Percentiles rank a stretch among this genome's conserved stretches.
phyloP scores from a whole-genome alignment of 768 basidiomycete genomes.

The Kwoniella pini region DNA sequence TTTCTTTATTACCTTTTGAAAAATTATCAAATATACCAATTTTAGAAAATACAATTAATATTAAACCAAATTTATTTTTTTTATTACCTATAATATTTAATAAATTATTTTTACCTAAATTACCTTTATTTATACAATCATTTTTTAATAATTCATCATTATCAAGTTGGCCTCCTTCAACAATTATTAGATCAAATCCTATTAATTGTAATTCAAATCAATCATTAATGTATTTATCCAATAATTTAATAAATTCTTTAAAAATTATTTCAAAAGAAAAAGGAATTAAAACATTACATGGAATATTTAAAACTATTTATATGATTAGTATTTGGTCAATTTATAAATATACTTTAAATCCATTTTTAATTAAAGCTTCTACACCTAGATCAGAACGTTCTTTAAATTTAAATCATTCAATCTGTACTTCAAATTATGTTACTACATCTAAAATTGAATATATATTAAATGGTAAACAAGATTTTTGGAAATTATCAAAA shows the following conservation, averaged over 20 bases:
- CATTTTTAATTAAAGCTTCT: not conserved
- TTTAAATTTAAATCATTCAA: slow-evolving; percentile 14
- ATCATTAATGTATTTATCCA: slow-evolving; percentile 3
- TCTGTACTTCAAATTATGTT: slow-evolving; percentile 23
- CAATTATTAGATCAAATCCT: not conserved
- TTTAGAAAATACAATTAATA: slow-evolving; percentile 6
- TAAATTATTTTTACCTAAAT: slow-evolving; percentile 16
- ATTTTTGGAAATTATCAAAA: slow-evolving; percentile 22
- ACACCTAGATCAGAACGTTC: slow-evolving; percentile 23
- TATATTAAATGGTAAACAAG: not conserved
- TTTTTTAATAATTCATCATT: too few relatives aligned
- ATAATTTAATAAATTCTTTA: not conserved
- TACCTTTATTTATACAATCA: slow-evolving; percentile 18
- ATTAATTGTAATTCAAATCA: not conserved
- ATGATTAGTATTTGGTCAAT: slow-evolving; percentile 19
- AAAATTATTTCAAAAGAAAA: slow-evolving; percentile 11
- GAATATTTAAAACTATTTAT: slow-evolving; percentile 15
- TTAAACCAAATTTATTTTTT: slow-evolving; percentile 10
- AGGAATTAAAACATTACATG: slow-evolving; percentile 26
- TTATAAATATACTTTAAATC: not conserved
- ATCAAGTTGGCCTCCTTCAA: too few relatives aligned
- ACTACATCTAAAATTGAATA: slow-evolving; percentile 2
- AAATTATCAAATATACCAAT: not conserved
- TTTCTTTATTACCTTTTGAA: slow-evolving; percentile 21
- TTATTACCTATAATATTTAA: slow-evolving; percentile 20